These are phyloP conservation scores for Starmera stellimalicola DNA, from an alignment of 1,139 yeast genomes.

Conservation along the genomic window DNA sequence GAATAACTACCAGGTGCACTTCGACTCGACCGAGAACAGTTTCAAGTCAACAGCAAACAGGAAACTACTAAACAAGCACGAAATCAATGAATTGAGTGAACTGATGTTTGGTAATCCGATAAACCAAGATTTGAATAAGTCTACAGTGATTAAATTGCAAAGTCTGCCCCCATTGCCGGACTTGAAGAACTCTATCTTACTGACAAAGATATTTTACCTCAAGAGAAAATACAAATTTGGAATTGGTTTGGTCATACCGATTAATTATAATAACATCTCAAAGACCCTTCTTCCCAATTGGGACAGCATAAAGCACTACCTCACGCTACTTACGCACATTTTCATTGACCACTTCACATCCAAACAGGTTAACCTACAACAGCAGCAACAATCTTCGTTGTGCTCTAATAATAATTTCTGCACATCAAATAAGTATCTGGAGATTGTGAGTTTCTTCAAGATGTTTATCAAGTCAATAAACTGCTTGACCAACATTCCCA, in stretches of 20 bases:
- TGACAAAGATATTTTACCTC: constrained; percentile 13
- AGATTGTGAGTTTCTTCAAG: constrained; percentile 19
- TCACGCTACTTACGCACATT: constrained; percentile 8
- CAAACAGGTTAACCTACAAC: constrained; percentile 2
- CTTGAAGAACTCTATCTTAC: constrained; percentile 8
- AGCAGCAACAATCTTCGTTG: constrained; percentile 6
- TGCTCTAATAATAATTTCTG: neutral
- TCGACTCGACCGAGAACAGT: constrained; percentile 22
- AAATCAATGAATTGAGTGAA: constrained; percentile 13
- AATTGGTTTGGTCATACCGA: constrained; percentile 14
- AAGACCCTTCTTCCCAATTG: constrained; percentile 13
- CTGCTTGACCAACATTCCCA: constrained; percentile 23
- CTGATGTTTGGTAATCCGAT: constrained; percentile 18
- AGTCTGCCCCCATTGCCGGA: constrained; percentile 7
- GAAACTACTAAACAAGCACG: constrained; percentile 17
- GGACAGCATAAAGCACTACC: constrained; percentile 8
- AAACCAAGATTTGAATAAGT: constrained; percentile 15
- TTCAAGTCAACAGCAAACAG: constrained; percentile 6
- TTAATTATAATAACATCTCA: constrained; percentile 6
- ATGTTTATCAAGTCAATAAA: constrained; percentile 21
- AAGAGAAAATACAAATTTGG: constrained; percentile 10
- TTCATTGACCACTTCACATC: constrained; percentile 13
- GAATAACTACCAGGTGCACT: constrained; percentile 22
- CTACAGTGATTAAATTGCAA: constrained; percentile 11
- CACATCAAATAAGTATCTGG: constrained; percentile 9